These are phyloP conservation scores for Metarhizium brunneum DNA, from an alignment of 2,329 filamentous ascomycete genomes.

Conservation along the genomic window DNA sequence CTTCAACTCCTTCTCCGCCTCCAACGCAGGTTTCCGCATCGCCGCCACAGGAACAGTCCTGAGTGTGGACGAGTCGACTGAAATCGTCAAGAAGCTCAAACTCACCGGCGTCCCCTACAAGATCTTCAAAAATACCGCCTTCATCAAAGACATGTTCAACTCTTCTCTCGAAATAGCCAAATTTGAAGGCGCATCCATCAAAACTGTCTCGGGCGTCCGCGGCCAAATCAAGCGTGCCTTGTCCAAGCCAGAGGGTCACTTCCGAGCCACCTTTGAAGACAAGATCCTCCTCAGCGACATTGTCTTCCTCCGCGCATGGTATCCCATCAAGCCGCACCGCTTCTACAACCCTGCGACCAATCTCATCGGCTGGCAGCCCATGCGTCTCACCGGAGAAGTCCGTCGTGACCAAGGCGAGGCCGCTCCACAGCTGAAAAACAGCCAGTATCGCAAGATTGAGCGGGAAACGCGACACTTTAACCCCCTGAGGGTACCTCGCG, in stretches of 20 bases:
- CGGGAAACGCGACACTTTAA: constrained; percentile 68
- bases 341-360: constrained; percentile 98
- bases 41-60: constrained; percentile 90
- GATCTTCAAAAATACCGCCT: constrained; percentile 98
- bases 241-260: constrained; percentile 87
- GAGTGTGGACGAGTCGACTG: constrained; percentile 87
- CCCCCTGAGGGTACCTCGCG: constrained; percentile 64
- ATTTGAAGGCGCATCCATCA: constrained; percentile 92
- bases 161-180: constrained; percentile 90
- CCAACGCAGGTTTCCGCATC: constrained; percentile 84
- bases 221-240: constrained; percentile 97
- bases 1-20: constrained; percentile 78
- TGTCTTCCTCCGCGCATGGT: constrained; percentile 94
- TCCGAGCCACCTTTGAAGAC: constrained; percentile 96
- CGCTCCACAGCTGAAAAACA: constrained; percentile 76
- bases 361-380: constrained; percentile 82
- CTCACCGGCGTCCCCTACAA: constrained; percentile 90
- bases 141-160: constrained; percentile 98
- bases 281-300: constrained; percentile 97
- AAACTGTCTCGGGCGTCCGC: constrained; percentile 89
- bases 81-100: constrained; percentile 99
- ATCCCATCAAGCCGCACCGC: constrained; percentile 84
- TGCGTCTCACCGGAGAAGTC: constrained; percentile 90
- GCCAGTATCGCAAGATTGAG: constrained; percentile 66
- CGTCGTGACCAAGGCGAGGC: constrained; percentile 65